A percentile compares a stretch with the other conserved stretches of the same genome.
Evolutionary conservation across 176 grass and related monocot species (phyloP).

Genomic region (Olyra latifolia): DNA sequence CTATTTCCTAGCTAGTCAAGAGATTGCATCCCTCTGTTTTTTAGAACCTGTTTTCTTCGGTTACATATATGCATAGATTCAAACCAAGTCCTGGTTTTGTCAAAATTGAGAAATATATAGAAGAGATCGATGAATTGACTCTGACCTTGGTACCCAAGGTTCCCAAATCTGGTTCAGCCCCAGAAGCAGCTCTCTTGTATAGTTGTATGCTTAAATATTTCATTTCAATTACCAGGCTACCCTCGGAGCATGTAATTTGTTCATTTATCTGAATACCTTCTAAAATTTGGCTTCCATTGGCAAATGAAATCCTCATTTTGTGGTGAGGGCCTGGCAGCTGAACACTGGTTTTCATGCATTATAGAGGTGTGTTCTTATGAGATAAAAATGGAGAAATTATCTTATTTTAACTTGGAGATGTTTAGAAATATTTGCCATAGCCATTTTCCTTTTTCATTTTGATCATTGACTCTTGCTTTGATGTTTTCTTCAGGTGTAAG

Average conservation of each 20-base stretch:
- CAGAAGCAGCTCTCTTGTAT: background rate
- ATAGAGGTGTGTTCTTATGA: background rate
- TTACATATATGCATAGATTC: background rate
- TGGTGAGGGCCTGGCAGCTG: background rate
- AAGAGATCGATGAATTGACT: background rate
- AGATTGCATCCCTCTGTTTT: background rate
- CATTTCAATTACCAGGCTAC: background rate
- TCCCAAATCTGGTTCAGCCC: background rate
- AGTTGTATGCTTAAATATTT: background rate
- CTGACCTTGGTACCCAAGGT: background rate
- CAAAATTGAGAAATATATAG: background rate
- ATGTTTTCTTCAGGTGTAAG: constrained; percentile 28
- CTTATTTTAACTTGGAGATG: constrained; percentile 14
- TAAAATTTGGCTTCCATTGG: background rate
- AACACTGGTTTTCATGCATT: constrained; percentile 9
- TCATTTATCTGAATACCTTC: background rate
- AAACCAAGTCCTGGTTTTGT: background rate
- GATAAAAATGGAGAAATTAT: background rate
- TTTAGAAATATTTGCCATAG: background rate
- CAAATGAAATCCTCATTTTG: constrained; percentile 8
- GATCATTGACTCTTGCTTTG: constrained; percentile 15
- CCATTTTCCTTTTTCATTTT: constrained; percentile 9
- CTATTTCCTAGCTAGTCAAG: background rate
- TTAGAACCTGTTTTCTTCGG: background rate
- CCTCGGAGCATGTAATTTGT: background rate